Evolutionary conservation across 495 filamentous ascomycete genomes (phyloP).

Genomic region (Podospora appendiculata): DNA sequence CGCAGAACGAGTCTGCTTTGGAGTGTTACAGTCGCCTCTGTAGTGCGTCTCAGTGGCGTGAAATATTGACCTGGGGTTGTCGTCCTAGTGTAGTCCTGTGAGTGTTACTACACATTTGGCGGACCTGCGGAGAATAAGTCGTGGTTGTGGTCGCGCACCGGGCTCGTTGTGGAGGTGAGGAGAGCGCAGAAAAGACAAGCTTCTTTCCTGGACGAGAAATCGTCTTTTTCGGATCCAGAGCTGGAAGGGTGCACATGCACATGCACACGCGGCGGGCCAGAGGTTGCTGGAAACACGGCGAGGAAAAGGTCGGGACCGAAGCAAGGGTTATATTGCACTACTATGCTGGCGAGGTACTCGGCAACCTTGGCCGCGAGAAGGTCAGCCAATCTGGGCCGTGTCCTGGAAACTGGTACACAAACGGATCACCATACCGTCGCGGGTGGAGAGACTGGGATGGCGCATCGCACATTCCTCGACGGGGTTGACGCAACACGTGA

Average conservation of each 20-base stretch:
- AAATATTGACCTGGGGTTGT: slow-evolving; percentile 6
- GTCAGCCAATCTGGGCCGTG: slow-evolving; percentile 1
- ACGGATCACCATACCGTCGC: background rate
- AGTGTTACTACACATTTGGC: background rate
- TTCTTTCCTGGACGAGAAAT: background rate
- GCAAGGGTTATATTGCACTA: slow-evolving; percentile 15
- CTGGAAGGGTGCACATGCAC: background rate
- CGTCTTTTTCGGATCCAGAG: background rate
- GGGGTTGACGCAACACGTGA: slow-evolving; percentile 4
- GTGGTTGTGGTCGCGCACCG: background rate
- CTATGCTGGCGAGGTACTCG: slow-evolving; percentile 6
- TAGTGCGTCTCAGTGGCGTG: slow-evolving; percentile 16
- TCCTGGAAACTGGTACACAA: background rate
- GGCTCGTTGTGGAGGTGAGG: background rate
- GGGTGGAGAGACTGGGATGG: slow-evolving; percentile 3
- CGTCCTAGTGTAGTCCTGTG: background rate
- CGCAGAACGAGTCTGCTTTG: slow-evolving; percentile 5
- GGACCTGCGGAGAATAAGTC: slow-evolving; percentile 1
- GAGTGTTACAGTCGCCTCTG: slow-evolving; percentile 21
- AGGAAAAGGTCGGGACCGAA: slow-evolving; percentile 14
- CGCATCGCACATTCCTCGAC: background rate
- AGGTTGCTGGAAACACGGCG: slow-evolving; percentile 15
- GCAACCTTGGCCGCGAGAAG: slow-evolving; percentile 6
- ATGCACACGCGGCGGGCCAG: background rate
- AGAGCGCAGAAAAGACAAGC: slow-evolving; percentile 1